Conservation (phyloP, 495 filamentous ascomycete genomes). For the Glarea lozoyensis region DNA sequence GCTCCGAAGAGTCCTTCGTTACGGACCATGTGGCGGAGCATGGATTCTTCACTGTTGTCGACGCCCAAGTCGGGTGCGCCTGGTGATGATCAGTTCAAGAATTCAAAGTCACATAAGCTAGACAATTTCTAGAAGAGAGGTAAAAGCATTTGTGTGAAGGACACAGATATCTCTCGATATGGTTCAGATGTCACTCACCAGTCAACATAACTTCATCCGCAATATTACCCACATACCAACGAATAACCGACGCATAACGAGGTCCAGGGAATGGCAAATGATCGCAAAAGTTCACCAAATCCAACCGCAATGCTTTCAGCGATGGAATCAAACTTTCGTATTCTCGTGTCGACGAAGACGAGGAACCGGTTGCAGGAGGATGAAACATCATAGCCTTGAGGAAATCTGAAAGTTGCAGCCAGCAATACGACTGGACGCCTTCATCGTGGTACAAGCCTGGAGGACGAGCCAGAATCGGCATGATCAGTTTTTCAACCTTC, state of each 20-base stretch:
- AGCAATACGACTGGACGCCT: slow-evolving; percentile 38
- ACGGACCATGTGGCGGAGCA: slow-evolving; percentile 31
- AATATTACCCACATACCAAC: slow-evolving; percentile 35
- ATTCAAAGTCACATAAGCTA: no score
- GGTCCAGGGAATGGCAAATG: slow-evolving; percentile 24
- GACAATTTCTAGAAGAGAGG: no score
- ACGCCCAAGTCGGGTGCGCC: slow-evolving; percentile 26
- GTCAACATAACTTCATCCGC: no score
- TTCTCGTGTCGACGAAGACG: no score
- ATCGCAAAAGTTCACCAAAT: slow-evolving; percentile 37
- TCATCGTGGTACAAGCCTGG: slow-evolving; percentile 27
- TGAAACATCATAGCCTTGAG: slow-evolving; percentile 26
- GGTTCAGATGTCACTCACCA: no score
- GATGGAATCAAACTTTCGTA: slow-evolving; percentile 25
- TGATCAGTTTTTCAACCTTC: slow-evolving; percentile 19
- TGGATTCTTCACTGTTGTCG: slow-evolving; percentile 23
- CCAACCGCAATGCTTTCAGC: slow-evolving; percentile 32
- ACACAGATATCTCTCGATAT: no score
- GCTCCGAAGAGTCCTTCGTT: slow-evolving; percentile 35
- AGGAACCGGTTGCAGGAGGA: slow-evolving; percentile 22
- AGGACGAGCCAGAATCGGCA: slow-evolving; percentile 25
- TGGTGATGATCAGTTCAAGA: slow-evolving; percentile 34
- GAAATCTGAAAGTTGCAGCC: slow-evolving; percentile 37
- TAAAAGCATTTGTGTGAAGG: no score
- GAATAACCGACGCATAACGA: slow-evolving; percentile 26